Percentiles rank a stretch among this genome's conserved stretches.
phyloP scores from a whole-genome alignment of 1,139 yeast genomes.

The Taphrina communis region DNA sequence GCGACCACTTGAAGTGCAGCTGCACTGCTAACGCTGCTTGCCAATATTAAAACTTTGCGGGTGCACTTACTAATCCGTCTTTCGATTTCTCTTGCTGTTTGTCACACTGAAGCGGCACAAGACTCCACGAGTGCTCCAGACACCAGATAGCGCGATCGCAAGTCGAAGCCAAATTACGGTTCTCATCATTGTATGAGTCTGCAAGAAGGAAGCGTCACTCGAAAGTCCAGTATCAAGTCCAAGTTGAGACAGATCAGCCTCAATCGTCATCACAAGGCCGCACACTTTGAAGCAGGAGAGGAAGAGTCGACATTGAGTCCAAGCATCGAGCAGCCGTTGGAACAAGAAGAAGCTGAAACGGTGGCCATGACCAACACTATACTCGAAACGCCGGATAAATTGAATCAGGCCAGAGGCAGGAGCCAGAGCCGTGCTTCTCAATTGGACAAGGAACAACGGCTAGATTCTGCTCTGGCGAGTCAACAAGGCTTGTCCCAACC shows the following conservation, averaged over 20 bases:
- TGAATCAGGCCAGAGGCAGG: neutral
- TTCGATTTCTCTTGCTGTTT: too few species aligned
- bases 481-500: slow-evolving; percentile 5
- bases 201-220: neutral
- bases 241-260: slow-evolving; percentile 3
- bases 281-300: slow-evolving; percentile 13
- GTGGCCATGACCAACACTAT: neutral
- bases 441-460: slow-evolving; percentile 4
- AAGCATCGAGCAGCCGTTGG: neutral
- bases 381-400: neutral
- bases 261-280: slow-evolving; percentile 15
- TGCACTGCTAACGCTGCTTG: too few species aligned
- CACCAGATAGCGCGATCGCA: too few species aligned
- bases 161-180: neutral
- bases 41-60: too few species aligned
- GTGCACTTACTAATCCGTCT: too few species aligned
- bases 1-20: too few species aligned
- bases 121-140: neutral
- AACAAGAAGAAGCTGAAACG: neutral
- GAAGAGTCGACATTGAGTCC: slow-evolving; percentile 4
- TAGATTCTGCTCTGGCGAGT: neutral
- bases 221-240: slow-evolving; percentile 24
- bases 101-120: neutral
- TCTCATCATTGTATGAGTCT: slow-evolving; percentile 11
- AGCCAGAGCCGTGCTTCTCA: slow-evolving; percentile 11